Conservation (phyloP, 495 filamentous ascomycete species). For the Xylaria castorea region DNA sequence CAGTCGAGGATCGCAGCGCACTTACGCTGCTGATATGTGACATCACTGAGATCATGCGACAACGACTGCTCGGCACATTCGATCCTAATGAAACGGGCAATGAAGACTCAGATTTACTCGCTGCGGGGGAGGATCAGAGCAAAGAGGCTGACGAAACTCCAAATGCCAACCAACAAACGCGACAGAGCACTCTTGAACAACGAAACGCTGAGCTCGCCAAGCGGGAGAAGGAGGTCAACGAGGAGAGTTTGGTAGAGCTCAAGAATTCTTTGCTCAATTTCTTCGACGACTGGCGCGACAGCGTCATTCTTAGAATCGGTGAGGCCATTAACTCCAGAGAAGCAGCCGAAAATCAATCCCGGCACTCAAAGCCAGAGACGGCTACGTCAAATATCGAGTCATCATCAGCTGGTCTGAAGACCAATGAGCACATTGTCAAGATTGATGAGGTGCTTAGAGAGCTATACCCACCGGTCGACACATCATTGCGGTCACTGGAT, state of each 20-base stretch:
- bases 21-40: conserved; percentile 46
- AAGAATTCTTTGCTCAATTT: conserved; percentile 49
- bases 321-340: conserved; percentile 68
- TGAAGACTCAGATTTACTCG: conserved; percentile 24
- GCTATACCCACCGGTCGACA: conserved; percentile 55
- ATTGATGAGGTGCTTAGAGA: conserved; percentile 57
- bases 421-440: conserved; percentile 32
- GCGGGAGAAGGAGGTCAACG: conserved; percentile 45
- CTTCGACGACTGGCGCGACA: conserved; percentile 71
- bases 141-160: conserved; percentile 34
- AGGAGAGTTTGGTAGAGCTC: conserved; percentile 46
- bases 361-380: conserved; percentile 30
- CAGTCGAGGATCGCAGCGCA: conserved; percentile 45
- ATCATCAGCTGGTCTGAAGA: conserved; percentile 30
- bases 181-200: conserved; percentile 40
- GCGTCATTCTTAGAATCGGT: conserved; percentile 66
- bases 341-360: conserved; percentile 40
- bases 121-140: conserved; percentile 27
- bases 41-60: conserved; percentile 52
- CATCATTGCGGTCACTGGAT: conserved; percentile 47
- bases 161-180: conserved; percentile 23
- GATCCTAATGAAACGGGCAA: conserved; percentile 41
- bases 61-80: conserved; percentile 45
- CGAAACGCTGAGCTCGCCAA: conserved; percentile 36
- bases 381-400: conserved; percentile 8